Conservation (phyloP, 129 eudicot species). For the Tagetes erecta region DNA sequence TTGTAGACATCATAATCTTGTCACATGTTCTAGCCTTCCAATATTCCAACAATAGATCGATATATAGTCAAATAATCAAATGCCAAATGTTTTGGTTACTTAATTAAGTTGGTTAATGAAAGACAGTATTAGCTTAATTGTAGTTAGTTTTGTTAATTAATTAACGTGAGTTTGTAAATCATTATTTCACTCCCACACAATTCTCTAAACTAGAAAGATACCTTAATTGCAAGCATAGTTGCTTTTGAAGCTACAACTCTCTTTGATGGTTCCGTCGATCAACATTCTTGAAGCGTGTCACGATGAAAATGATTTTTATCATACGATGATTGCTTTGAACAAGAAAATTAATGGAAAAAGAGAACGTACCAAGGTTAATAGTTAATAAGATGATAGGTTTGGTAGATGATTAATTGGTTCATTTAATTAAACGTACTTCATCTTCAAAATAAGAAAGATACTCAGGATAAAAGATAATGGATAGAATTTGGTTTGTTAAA, state of each 20-base stretch:
- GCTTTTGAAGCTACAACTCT: not conserved
- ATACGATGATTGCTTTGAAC: too few species aligned
- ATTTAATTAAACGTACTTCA: too few species aligned
- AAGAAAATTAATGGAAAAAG: too few species aligned
- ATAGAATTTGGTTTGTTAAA: too few species aligned
- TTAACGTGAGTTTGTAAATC: not conserved
- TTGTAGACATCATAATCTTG: not conserved
- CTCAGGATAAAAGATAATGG: too few species aligned
- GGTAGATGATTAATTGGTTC: too few species aligned
- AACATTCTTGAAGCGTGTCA: not conserved
- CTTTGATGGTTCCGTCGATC: not conserved
- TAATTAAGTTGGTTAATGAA: not conserved
- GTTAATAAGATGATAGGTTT: too few species aligned
- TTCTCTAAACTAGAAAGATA: not conserved
- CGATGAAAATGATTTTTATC: not conserved
- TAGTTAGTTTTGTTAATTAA: not conserved
- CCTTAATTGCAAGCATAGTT: not conserved
- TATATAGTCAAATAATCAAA: not conserved
- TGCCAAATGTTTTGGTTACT: too few species aligned
- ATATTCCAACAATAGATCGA: not conserved
- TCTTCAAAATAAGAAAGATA: too few species aligned
- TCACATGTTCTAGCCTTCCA: slow-evolving; percentile 6
- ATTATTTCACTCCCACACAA: not conserved
- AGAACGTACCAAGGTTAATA: too few species aligned
- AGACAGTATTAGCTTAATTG: not conserved